A percentile compares a stretch with the other conserved stretches of the same genome.
phyloP scores from a whole-genome alignment of 169 alveolate species.

The Theileria equi region DNA sequence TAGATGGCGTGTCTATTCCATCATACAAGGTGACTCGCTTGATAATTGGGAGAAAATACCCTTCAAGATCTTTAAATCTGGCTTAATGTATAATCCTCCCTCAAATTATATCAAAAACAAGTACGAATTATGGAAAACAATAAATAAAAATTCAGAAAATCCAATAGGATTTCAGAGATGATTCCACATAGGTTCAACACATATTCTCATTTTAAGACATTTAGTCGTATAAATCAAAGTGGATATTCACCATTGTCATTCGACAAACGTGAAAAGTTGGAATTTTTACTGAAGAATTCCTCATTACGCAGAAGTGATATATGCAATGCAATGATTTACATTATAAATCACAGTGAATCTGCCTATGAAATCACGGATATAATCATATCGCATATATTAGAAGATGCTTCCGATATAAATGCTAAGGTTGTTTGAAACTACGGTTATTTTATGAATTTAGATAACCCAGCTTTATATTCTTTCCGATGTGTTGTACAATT shows the following conservation, averaged over 20 bases:
- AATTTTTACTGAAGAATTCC: constrained; percentile 2
- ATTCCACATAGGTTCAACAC: background rate
- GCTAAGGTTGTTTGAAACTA: constrained; percentile 13
- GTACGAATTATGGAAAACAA: background rate
- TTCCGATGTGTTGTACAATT: constrained; percentile 56
- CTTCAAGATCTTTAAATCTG: constrained; percentile 19
- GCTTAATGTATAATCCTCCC: constrained; percentile 46
- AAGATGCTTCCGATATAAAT: constrained; percentile 14
- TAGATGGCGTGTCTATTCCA: constrained; percentile 63
- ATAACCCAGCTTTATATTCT: constrained; percentile 44
- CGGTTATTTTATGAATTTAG: background rate
- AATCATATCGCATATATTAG: constrained; percentile 15
- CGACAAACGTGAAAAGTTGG: constrained; percentile 2
- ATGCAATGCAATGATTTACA: constrained; percentile 55
- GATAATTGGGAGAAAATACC: constrained; percentile 21
- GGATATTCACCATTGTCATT: constrained; percentile 24
- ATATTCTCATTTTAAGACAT: too few relatives aligned
- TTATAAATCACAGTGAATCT: constrained; percentile 59
- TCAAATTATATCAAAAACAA: background rate
- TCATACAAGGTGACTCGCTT: constrained; percentile 42
- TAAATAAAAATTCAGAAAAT: background rate
- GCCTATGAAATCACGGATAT: constrained; percentile 53
- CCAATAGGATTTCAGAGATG: constrained; percentile 1
- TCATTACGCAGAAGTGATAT: constrained; percentile 17
- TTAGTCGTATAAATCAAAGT: constrained; percentile 10